Evolutionary conservation across 352 stramenopile species (phyloP), one percentile per base, ranked within the genome.

Genomic region (Thalassiosira pacifica): DNA sequence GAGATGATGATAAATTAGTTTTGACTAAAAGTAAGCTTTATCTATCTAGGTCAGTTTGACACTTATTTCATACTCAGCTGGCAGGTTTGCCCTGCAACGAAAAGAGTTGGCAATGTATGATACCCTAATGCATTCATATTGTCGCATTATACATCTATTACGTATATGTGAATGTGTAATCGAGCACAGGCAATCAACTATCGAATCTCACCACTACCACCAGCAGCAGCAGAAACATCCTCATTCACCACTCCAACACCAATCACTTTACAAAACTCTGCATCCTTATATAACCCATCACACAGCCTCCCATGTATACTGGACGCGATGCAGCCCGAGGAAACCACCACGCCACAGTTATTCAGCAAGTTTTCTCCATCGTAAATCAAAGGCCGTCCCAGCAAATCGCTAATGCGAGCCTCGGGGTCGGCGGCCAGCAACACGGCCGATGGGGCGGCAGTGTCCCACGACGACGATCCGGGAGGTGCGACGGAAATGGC

Each of bases 381-480:
- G 31, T 83, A 83, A 61, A 78, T 74, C 60, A 83, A 63, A 27
- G 76, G 67, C 57, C 76, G 59, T 45, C 76, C 76, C 24, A 83
- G 34, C 42, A 83, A 66, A 70, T 83, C 76, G 9, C 67, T 83
- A 52, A 83, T 48, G 42, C 52, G 42, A 68, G 76, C 67, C 27
- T 68, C 32, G 26, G 76, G 67, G 68, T 83, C 67, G 0, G 67
- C 45, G 19, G 76, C 34, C 2, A 83, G 67, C 31, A 83, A 32
- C 29, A 83, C 67, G 9, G 76, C 76, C 19, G 76, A 74, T 27
- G 76, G 76, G 48, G 76, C 66, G 1, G 76, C 76, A 67, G 76
- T 83, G 52, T 83, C 76, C 76, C 76, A 83, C 0, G 79, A 86
- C 11, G 79, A 86, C 13, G 79, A 86, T 24, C 79, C 79, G 48